phyloP scores from a whole-genome alignment of 2,329 filamentous ascomycete species.

The Drechmeria coniospora region DNA sequence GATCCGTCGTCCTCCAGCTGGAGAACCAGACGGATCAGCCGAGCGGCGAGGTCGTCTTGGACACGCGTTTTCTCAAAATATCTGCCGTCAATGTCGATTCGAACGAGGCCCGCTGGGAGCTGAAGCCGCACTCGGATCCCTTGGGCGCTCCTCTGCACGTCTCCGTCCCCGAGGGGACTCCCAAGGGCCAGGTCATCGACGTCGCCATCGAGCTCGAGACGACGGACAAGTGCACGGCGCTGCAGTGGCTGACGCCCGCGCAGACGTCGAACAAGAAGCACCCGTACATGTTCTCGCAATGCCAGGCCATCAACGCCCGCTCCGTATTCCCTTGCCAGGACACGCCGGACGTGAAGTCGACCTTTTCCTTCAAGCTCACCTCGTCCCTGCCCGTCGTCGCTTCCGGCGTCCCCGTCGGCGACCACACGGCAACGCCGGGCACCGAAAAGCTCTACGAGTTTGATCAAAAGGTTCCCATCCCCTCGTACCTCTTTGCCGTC shows the following conservation, averaged over 20 bases:
- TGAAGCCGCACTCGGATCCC: conserved; percentile 55
- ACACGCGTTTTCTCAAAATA: conserved; percentile 73
- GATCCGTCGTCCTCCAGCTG: conserved; percentile 61
- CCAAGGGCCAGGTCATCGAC: conserved; percentile 36
- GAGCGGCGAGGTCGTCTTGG: conserved; percentile 66
- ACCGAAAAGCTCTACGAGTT: conserved; percentile 62
- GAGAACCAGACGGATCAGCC: conserved; percentile 60
- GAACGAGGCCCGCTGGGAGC: conserved; percentile 46
- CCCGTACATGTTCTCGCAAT: conserved; percentile 96
- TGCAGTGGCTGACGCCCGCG: conserved; percentile 88
- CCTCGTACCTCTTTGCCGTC: conserved; percentile 87
- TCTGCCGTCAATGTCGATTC: conserved; percentile 55
- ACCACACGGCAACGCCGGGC: conserved; percentile 26
- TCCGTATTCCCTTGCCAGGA: conserved; percentile 96
- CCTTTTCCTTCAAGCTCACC: conserved; percentile 74
- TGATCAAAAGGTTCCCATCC: conserved; percentile 82
- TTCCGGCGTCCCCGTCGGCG: conserved; percentile 52
- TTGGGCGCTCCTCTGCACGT: conserved; percentile 60
- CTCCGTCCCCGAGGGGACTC: conserved; percentile 36
- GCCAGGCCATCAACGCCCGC: conserved; percentile 88
- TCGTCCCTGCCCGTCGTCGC: conserved; percentile 84
- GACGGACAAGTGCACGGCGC: conserved; percentile 73
- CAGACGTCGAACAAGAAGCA: conserved; percentile 94
- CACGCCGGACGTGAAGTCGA: conserved; percentile 94
- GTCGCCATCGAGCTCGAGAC: conserved; percentile 60